Evolutionary conservation across 495 filamentous ascomycete species (phyloP), one percentile per base, ranked within the genome.

Genomic region (Daldinia concentrica): DNA sequence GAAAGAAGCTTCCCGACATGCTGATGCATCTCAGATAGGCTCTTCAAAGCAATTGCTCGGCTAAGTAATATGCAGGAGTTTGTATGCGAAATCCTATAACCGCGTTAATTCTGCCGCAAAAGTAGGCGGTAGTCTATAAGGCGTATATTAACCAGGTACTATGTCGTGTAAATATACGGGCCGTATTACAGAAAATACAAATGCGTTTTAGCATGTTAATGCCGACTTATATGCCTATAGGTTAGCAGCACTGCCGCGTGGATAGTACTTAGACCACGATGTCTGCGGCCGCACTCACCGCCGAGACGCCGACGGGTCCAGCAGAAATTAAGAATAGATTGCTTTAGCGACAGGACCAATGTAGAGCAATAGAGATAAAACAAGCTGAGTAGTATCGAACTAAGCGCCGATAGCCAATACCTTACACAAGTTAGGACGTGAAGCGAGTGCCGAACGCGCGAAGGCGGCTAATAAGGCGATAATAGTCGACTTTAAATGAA

Each of bases 391-490:
- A 37, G 69, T 51, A 68, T 61, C 48, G 15, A 34, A 62, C 30
- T 73, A 69, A 73, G 71, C 71, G 71, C 71, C 50, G 55, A 8
- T 30, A 50, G 58, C 50, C 43, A 56, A 30, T 26, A 37, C 29
- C 27, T 65, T 62, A 51, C 55, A 34, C 39, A 52, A 39, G 50
- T 37, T 43, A 26, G n/a, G 65, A 37, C 43, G 43, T 65, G 39
- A 69, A 68, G 61, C 61, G 62, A 69, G 57, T 73, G 71, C 71
- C 71, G 71, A 73, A 69, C 57, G 65, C 61, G 68, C 65, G 27
- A 65, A 68, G 70, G 71, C 71, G 71, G 71, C 71, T 73, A 73
- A 73, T 65, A 60, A 64, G 56, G 59, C 39, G 57, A 64, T 50
- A 50, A 36, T 52, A 59, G 59, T 63, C 45, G 64, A 68, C 30